Evolutionary conservation across 202 grass and related monocot species (phyloP), one percentile per base, ranked within the genome.

Genomic region (Alloteropsis angusta): DNA sequence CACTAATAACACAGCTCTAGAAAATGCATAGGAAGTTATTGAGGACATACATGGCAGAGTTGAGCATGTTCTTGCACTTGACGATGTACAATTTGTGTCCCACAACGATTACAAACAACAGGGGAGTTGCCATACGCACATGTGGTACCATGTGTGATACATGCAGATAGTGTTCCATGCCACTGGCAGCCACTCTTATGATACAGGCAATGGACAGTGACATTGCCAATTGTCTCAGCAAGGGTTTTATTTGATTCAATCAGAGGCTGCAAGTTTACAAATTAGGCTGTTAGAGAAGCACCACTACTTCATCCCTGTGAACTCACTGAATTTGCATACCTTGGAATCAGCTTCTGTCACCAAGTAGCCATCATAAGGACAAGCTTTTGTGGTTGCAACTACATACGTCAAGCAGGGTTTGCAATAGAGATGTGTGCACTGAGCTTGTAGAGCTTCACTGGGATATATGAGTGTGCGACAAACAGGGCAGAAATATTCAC

Each of bases 401-500:
- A 89, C 87, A 82, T 99, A 94, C 60, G 92, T 60, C 77, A 99
- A 94, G 82, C 96, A 96, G 48, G 92, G 82, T 86, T 96, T 96
- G 80, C 96, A 99, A 77, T 99, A 99, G 25, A 99, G 86, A 96
- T 99, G 96, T 17, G 96, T 99, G 84, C 96, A 99, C 52, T 90
- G 92, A 71, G 86, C 32, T 89, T 99, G 96, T 44, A 99, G 43
- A 39, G 96, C 92, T 74, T 99, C 92, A n/a, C 78, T 93, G 25
- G 96, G 96, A 77, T 91, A 96, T 78, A 99, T 38, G 38, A 99
- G 86, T 37, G 96, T 99, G 19, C 96, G 96, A 19, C 96, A 99
- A 66, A 99, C 96, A 77, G 96, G 96, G 30, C 96, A 99, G 63
- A 99, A 99, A 89, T 99, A 99, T 93, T 99, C 96, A 30, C 92